These are phyloP conservation scores for Colletotrichum higginsianum DNA, from an alignment of 2,329 filamentous ascomycete species.

Conservation along the genomic window DNA sequence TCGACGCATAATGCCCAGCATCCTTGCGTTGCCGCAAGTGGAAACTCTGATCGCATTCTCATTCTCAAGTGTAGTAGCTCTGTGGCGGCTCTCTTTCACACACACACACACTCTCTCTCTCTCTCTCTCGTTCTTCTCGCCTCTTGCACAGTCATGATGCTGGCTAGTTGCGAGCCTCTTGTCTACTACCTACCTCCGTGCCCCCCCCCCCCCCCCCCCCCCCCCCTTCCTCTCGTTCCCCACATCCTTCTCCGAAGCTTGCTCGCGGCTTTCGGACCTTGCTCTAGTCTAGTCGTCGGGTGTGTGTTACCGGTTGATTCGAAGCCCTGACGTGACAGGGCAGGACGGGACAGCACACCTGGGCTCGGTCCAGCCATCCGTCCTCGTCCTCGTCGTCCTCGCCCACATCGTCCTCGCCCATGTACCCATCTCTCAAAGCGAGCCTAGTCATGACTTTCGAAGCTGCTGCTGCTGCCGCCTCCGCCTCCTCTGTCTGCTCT, in stretches of 20 bases:
- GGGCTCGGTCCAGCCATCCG: conserved; percentile 37
- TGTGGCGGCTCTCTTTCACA: no score
- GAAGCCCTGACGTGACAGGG: conserved; percentile 33
- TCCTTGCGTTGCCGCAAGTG: conserved; percentile 50
- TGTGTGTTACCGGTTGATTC: conserved; percentile 14
- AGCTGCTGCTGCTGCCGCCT: conserved; percentile 19
- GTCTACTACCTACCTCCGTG: conserved; percentile 19
- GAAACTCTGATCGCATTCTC: conserved; percentile 49
- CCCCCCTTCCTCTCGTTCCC: neutral
- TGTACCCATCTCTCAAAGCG: conserved; percentile 27
- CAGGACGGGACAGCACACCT: conserved; percentile 16
- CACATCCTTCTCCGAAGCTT: conserved; percentile 41
- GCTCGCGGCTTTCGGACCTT: conserved; percentile 36
- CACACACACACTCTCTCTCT: no score
- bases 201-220: no score
- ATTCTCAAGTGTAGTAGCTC: no score
- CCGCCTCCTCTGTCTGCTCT: neutral
- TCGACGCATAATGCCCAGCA: conserved; percentile 54
- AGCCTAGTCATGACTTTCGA: conserved; percentile 37
- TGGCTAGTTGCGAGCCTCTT: conserved; percentile 47
- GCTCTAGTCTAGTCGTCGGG: conserved; percentile 39
- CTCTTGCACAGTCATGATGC: conserved; percentile 46
- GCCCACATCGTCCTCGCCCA: neutral
- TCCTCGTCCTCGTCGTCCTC: neutral
- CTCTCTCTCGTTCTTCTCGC: conserved; percentile 25